Evolutionary conservation across 768 basidiomycete species (phyloP).

Genomic region (Auricularia sp.): DNA sequence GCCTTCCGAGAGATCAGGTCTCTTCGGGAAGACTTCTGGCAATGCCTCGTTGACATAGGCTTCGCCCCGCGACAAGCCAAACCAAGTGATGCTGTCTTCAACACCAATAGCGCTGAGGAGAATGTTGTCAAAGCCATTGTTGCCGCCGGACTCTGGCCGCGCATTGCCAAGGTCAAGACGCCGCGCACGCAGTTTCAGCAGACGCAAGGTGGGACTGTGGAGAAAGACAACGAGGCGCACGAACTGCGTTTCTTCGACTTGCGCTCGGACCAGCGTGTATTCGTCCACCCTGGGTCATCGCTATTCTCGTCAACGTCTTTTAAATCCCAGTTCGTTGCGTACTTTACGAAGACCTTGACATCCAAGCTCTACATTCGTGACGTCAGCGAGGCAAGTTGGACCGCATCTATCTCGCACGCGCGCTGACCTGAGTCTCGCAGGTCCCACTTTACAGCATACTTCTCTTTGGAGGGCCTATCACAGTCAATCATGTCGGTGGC

Average conservation of each 20-base stretch:
- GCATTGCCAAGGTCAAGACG: conserved; percentile 65
- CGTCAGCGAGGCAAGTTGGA: conserved; percentile 61
- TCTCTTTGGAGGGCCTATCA: conserved; percentile 72
- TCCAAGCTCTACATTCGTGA: conserved; percentile 80
- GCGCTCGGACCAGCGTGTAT: conserved; percentile 45
- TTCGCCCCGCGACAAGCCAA: conserved; percentile 45
- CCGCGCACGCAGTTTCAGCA: conserved; percentile 77
- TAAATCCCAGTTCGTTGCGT: conserved; percentile 71
- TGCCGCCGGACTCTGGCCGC: conserved; percentile 81
- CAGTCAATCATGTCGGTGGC: conserved; percentile 72
- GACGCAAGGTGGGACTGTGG: conserved; percentile 72
- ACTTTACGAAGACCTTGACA: conserved; percentile 75
- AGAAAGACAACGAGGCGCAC: conserved; percentile 73
- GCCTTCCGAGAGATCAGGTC: conserved; percentile 70
- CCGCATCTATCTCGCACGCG: background rate
- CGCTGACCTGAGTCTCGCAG: conserved; percentile 24
- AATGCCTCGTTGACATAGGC: conserved; percentile 59
- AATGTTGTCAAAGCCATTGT: conserved; percentile 79
- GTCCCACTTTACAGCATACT: conserved; percentile 82
- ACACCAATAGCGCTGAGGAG: conserved; percentile 51
- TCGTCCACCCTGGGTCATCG: conserved; percentile 75
- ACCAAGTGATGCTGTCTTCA: conserved; percentile 43
- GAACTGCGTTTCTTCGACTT: conserved; percentile 80
- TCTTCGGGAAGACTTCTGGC: conserved; percentile 68
- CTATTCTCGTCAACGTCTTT: conserved; percentile 65